Evolutionary conservation across 495 filamentous ascomycete genomes (phyloP).

Genomic region (Sporormia fimetaria): DNA sequence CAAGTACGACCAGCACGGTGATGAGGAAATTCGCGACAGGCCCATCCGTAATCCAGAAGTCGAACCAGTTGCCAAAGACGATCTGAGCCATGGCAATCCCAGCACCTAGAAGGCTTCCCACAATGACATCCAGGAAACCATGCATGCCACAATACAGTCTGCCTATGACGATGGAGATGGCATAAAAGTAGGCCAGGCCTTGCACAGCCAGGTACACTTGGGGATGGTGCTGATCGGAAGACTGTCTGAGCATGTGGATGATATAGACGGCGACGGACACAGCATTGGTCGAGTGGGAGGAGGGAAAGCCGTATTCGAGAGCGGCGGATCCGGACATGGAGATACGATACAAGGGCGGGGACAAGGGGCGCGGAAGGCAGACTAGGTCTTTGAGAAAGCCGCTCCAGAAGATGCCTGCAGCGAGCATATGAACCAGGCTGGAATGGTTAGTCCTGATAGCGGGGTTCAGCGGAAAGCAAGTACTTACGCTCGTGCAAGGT

Average conservation of each 20-base stretch:
- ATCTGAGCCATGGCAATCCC: conserved; percentile 58
- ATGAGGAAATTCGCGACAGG: conserved; percentile 47
- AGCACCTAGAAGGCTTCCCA: conserved; percentile 66
- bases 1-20: conserved; percentile 51
- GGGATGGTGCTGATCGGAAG: conserved; percentile 40
- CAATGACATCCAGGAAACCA: conserved; percentile 79
- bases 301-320: conserved; percentile 93
- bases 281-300: conserved; percentile 92
- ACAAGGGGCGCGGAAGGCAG: conserved; percentile 88
- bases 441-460: conserved; percentile 1
- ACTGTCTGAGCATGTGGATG: conserved; percentile 50
- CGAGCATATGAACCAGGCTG: conserved; percentile 80
- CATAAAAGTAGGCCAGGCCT: conserved; percentile 64
- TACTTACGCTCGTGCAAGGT: conserved; percentile 69
- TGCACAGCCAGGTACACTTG: conserved; percentile 47
- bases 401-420: conserved; percentile 81
- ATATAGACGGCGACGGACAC: conserved; percentile 86
- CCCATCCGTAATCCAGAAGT: conserved; percentile 51
- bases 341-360: conserved; percentile 84
- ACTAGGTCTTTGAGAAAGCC: conserved; percentile 90
- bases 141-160: conserved; percentile 98
- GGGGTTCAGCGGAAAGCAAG: neutral
- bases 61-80: conserved; percentile 53
- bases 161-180: conserved; percentile 77
- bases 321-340: conserved; percentile 93